phyloP scores from a whole-genome alignment of 495 filamentous ascomycete species.

The Hypoxylon rickii region DNA sequence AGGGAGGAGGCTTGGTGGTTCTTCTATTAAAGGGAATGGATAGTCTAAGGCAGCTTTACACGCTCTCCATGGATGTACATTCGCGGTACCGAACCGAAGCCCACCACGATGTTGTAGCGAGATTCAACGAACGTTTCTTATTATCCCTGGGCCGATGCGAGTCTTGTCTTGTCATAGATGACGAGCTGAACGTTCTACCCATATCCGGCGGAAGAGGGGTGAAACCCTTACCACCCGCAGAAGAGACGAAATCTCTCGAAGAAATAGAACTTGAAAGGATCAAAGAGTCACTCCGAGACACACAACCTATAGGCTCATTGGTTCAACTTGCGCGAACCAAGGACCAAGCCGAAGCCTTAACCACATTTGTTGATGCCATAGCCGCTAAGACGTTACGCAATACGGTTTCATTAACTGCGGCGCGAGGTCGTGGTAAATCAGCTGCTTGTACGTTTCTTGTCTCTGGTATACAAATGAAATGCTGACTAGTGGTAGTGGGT shows the following conservation, averaged over 20 bases:
- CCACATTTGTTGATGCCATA: slow-evolving; percentile 96
- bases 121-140: slow-evolving; percentile 98
- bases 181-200: slow-evolving; percentile 95
- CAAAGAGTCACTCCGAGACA: slow-evolving; percentile 83
- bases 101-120: slow-evolving; percentile 89
- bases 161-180: slow-evolving; percentile 93
- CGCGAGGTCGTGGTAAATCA: slow-evolving; percentile 95
- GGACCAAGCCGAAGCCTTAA: slow-evolving; percentile 92
- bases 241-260: slow-evolving; percentile 66
- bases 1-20: slow-evolving; percentile 91
- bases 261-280: slow-evolving; percentile 81
- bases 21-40: slow-evolving; percentile 94
- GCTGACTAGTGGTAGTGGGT: slow-evolving; percentile 50
- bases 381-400: slow-evolving; percentile 92
- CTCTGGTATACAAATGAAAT: not conserved
- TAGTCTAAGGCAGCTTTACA: slow-evolving; percentile 96
- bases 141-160: slow-evolving; percentile 93
- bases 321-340: slow-evolving; percentile 84
- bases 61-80: slow-evolving; percentile 96
- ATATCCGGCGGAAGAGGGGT: slow-evolving; percentile 95
- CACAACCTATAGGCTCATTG: slow-evolving; percentile 82
- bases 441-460: slow-evolving; percentile 58
- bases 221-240: slow-evolving; percentile 77
- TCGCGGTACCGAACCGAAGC: slow-evolving; percentile 96
- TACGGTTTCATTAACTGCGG: slow-evolving; percentile 92